phyloP scores from a whole-genome alignment of 2,329 filamentous ascomycete genomes.

The Didymella glomerata region DNA sequence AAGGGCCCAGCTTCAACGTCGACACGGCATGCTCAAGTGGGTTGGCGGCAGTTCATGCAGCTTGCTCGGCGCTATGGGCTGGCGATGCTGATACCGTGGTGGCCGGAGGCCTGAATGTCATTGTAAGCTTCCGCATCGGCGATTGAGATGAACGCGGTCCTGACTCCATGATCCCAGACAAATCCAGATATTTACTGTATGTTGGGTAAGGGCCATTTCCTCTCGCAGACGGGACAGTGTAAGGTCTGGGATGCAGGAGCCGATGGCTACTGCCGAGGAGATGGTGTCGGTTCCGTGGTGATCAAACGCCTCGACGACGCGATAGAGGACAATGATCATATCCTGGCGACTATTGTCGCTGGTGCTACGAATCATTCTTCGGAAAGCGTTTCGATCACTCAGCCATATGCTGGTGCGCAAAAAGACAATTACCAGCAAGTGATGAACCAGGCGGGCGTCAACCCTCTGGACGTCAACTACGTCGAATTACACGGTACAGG shows the following conservation, averaged over 20 bases:
- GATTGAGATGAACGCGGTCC: no score
- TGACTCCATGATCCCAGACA: no score
- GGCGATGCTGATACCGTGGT: constrained; percentile 40
- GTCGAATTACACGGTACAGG: constrained; percentile 28
- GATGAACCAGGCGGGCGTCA: no score
- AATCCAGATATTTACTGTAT: no score
- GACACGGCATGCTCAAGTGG: constrained; percentile 37
- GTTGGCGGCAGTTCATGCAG: constrained; percentile 29
- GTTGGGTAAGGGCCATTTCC: no score
- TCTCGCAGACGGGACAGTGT: no score
- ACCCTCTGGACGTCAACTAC: neutral
- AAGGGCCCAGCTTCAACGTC: constrained; percentile 24
- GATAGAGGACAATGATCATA: neutral
- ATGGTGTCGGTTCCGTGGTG: constrained; percentile 58
- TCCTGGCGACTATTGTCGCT: neutral
- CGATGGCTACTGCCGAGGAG: constrained; percentile 70
- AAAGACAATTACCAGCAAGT: no score
- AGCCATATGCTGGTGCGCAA: no score
- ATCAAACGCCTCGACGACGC: constrained; percentile 32
- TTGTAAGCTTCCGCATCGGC: constrained; percentile 4
- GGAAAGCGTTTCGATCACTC: no score
- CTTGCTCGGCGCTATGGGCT: constrained; percentile 37
- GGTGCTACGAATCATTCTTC: no score
- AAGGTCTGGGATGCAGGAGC: neutral
- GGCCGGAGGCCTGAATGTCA: constrained; percentile 33